phyloP scores from a whole-genome alignment of 176 grass and related monocot species.

The Cenchrus americanus region DNA sequence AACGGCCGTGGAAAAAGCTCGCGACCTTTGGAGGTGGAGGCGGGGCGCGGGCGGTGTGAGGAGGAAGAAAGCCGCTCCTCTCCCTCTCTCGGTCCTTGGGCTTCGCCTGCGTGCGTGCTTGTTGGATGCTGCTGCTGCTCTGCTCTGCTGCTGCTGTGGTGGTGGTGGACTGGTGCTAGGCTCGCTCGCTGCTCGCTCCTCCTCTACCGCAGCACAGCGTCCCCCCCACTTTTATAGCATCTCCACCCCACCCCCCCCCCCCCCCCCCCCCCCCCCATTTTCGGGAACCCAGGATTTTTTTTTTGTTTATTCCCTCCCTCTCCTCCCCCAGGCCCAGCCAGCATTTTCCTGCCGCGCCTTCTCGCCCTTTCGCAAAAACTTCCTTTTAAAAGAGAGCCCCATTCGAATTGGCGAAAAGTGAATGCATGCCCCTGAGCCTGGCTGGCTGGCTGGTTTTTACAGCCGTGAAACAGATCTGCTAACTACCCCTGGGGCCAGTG shows the following conservation, averaged over 20 bases:
- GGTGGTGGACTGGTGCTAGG: too few relatives aligned
- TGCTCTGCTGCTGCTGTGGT: background rate
- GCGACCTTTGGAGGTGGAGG: slow-evolving; percentile 20
- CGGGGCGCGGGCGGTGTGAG: background rate
- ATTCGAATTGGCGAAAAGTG: slow-evolving; percentile 6
- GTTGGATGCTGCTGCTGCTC: slow-evolving; percentile 2
- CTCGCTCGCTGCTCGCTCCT: too few relatives aligned
- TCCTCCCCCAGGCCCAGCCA: too few relatives aligned
- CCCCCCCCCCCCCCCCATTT: background rate
- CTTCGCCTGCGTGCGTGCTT: background rate
- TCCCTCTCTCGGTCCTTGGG: too few relatives aligned
- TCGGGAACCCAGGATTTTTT: slow-evolving; percentile 39
- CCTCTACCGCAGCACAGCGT: background rate
- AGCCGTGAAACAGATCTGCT: slow-evolving; percentile 12
- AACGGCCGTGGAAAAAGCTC: background rate
- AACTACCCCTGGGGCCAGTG: background rate
- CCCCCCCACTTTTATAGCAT: slow-evolving; percentile 67
- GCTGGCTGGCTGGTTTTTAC: background rate
- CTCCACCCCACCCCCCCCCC: background rate
- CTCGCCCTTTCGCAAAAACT: background rate
- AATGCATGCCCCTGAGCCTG: slow-evolving; percentile 8
- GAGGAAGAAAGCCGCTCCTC: background rate
- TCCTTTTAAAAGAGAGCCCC: background rate
- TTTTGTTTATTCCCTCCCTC: slow-evolving; percentile 19
- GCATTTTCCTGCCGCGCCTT: background rate